phyloP scores from a whole-genome alignment of 176 grass and related monocot genomes.

The Carex scoparia region DNA sequence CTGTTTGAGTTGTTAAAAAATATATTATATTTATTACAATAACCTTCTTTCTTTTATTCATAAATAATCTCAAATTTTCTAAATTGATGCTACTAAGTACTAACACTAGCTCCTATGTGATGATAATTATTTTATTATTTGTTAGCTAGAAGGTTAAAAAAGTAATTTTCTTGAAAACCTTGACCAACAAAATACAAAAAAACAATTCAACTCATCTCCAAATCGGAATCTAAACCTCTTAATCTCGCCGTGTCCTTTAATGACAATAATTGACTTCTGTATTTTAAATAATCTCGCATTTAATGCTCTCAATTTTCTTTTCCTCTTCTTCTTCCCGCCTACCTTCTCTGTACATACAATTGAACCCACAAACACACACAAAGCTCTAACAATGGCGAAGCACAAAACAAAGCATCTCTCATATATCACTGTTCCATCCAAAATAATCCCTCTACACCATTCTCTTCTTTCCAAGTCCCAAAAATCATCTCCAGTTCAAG shows the following conservation, averaged over 20 bases:
- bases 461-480: conserved; percentile 11
- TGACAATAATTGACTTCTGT: neutral
- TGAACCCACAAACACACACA: neutral
- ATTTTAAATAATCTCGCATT: conserved; percentile 22
- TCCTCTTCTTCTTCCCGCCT: conserved; percentile 17
- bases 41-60: too few species aligned
- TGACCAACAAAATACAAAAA: neutral
- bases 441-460: conserved; percentile 25
- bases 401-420: conserved; percentile 27
- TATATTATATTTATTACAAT: too few species aligned
- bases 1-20: too few species aligned
- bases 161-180: neutral
- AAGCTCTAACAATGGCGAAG: conserved; percentile 23
- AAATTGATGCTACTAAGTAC: too few species aligned
- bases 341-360: neutral
- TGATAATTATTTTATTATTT: too few species aligned
- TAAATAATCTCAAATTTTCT: too few species aligned
- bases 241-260: neutral
- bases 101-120: too few species aligned
- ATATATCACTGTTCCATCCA: conserved; percentile 37
- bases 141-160: neutral
- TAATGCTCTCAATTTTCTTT: neutral
- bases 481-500: neutral
- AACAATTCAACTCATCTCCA: neutral
- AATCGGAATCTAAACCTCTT: neutral